Base-by-base conservation (phyloP, 768 basidiomycete genomes). In the Phanerochaete carnosa region DNA sequence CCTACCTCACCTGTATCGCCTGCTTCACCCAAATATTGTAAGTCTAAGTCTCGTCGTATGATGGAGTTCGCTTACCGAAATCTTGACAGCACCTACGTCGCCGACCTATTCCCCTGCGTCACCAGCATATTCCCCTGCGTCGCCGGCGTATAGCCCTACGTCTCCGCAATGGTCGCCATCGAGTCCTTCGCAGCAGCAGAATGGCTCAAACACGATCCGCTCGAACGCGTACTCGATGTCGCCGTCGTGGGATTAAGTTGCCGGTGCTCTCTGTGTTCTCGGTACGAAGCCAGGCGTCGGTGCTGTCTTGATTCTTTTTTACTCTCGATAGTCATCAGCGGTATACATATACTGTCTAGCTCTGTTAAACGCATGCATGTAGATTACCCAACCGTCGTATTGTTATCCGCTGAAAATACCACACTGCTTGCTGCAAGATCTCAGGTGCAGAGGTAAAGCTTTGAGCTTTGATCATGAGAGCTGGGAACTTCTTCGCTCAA, bases 1-100 rank as follows among this genome's bases (percentile, higher is more conserved):
- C 95, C 95, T 2, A 94, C 95, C 0, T 95, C 94, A 3, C 95
- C 95, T n/a, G 85, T 88, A 8, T 94, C 92, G 2, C 95, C 95
- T 0, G 84, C 95, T 2, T 95, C 94, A 35, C 95, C 95, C 58
- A 92, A 90, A 83, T 94, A 93, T 72, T 94, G 92, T 93, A 75
- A 64, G 91, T 79, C 22, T 8, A 55, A 7, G 58, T n/a, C 13
- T 33, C 7, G 22, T 29, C 37, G 32, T 49, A 51, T 2, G 65
- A 70, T 52, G 62, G 62, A 59, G 22, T 61, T 28, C 45, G 15
- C 60, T 6, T 65, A 32, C 47, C 37, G 23, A 1, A 6, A 22
- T 16, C 26, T 28, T 50, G 12, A 23, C 32, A 94, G 92, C 92
- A 60, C 92, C 92, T 16, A 91, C 92, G 8, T 94, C 92, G 3